A percentile compares a stretch with the other conserved stretches of the same genome.
These are phyloP conservation scores for Exophiala spinifera DNA, from an alignment of 2,329 filamentous ascomycete species.

Conservation along the genomic window DNA sequence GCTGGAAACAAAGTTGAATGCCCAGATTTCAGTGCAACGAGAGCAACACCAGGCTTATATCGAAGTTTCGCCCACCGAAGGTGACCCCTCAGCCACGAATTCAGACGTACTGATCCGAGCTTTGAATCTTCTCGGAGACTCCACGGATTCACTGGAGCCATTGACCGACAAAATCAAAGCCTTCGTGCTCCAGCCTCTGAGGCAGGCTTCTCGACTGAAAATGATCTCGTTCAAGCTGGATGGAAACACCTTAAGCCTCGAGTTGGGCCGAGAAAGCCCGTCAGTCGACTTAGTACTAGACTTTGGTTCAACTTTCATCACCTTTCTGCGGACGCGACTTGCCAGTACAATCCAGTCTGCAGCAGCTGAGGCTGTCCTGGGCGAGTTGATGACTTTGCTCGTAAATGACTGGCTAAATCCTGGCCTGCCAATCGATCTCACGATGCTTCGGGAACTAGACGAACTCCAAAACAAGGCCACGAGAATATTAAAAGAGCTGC, in stretches of 20 bases:
- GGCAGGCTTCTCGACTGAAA: slow-evolving; percentile 13
- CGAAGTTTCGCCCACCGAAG: slow-evolving; percentile 11
- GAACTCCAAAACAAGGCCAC: slow-evolving; percentile 62
- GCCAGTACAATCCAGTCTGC: slow-evolving; percentile 49
- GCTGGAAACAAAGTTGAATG: slow-evolving; percentile 17
- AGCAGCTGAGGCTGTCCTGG: slow-evolving; percentile 68
- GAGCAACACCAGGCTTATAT: slow-evolving; percentile 9
- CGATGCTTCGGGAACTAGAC: slow-evolving; percentile 70
- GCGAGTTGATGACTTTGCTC: slow-evolving; percentile 63
- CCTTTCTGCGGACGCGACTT: slow-evolving; percentile 51
- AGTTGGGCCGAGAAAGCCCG: slow-evolving; percentile 27
- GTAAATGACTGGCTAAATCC: slow-evolving; percentile 72
- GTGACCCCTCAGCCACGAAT: slow-evolving; percentile 1
- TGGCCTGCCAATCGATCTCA: slow-evolving; percentile 70
- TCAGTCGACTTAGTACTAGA: slow-evolving; percentile 40
- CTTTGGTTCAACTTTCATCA: slow-evolving; percentile 45
- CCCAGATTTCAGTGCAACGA: slow-evolving; percentile 15
- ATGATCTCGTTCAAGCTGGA: slow-evolving; percentile 25
- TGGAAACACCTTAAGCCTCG: slow-evolving; percentile 33
- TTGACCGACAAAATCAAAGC: slow-evolving; percentile 20
- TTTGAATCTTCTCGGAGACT: slow-evolving; percentile 17
- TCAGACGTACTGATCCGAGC: slow-evolving; percentile 16
- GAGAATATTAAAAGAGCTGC: slow-evolving; percentile 62
- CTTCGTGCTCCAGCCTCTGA: slow-evolving; percentile 22
- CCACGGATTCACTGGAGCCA: slow-evolving; percentile 16